Base-by-base conservation (phyloP, 2,329 filamentous ascomycete genomes). In the Colletotrichum melonis region DNA sequence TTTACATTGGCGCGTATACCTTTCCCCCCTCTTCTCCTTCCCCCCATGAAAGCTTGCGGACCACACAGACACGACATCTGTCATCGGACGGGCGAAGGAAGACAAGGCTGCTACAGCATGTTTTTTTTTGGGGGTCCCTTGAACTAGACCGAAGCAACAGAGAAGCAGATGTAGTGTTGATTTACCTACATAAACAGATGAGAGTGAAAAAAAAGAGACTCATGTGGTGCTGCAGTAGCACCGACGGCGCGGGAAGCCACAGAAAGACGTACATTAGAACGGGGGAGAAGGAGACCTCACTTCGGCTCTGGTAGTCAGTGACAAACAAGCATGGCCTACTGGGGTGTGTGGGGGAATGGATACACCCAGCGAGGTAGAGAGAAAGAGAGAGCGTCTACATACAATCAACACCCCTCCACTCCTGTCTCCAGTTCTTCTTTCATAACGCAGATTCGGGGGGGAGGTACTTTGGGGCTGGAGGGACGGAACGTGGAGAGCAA, bases 1-100 rank as follows among this genome's bases (percentile, higher is more conserved):
- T 49, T 38, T 54, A 30, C 24, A n/a, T 57, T 19, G 56, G 35
- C 66, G 66, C 49, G 57, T 24, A 54, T 42, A 11, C 57, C 5
- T 54, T 22, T n/a, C 8, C n/a, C n/a, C 26, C 9, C n/a, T 28
- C 57, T 8, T 46, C 32, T 22, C 64, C 14, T 24, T 26, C 8
- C 58, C 55, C 55, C 38, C 49, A n/a, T 55, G n/a, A 4, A 38
- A 38, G 60, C 49, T 64, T 64, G 62, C 35, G 49, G 62, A 28
- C 52, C 62, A 64, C 62, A 35, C 54, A 56, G 52, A 55, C 62
- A 64, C 62, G 30, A 38, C 62, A 64, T 54, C 28, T 64, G 62
- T 64, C 62, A 64, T 64, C 30, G 62, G 49, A 64, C 62, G 42
- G 22, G 49, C 46, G 49, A 64, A n/a, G 46, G 30, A 63, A 49